These are phyloP conservation scores for Sophora flavescens DNA, from an alignment of 306 rosid genomes.

Conservation along the genomic window DNA sequence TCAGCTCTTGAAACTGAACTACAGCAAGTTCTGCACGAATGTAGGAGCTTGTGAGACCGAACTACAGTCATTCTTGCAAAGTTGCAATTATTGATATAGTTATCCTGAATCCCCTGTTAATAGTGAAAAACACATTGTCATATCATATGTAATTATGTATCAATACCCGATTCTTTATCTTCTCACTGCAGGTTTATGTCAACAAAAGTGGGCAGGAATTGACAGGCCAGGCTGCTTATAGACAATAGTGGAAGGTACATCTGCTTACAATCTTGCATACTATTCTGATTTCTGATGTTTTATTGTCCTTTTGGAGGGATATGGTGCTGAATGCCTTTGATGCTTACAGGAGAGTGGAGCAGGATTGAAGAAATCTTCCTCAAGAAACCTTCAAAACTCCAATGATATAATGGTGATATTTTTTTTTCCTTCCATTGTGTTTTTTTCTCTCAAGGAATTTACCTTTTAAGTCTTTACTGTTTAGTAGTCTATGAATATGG, in stretches of 20 bases:
- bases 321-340: constrained; percentile 44
- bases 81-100: constrained; percentile 11
- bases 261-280: not conserved
- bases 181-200: constrained; percentile 73
- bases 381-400: too few species aligned
- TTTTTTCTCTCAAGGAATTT: too few species aligned
- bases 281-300: not conserved
- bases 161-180: constrained; percentile 40
- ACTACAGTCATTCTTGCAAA: constrained; percentile 30
- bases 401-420: too few species aligned
- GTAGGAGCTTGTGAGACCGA: constrained; percentile 84
- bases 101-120: constrained; percentile 18
- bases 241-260: constrained; percentile 69
- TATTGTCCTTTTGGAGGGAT: constrained; percentile 9
- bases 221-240: constrained; percentile 72
- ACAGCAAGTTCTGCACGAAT: constrained; percentile 77
- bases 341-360: constrained; percentile 72
- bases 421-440: too few species aligned
- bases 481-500: too few species aligned
- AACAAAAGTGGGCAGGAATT: constrained; percentile 74
- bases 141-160: not conserved
- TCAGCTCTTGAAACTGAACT: constrained; percentile 83
- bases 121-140: constrained; percentile 10
- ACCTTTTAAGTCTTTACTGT: too few species aligned
- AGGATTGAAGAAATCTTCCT: constrained; percentile 50